Evolutionary conservation across 2,329 filamentous ascomycete genomes (phyloP), one percentile per base, ranked within the genome.

Genomic region (Pyricularia sp.): DNA sequence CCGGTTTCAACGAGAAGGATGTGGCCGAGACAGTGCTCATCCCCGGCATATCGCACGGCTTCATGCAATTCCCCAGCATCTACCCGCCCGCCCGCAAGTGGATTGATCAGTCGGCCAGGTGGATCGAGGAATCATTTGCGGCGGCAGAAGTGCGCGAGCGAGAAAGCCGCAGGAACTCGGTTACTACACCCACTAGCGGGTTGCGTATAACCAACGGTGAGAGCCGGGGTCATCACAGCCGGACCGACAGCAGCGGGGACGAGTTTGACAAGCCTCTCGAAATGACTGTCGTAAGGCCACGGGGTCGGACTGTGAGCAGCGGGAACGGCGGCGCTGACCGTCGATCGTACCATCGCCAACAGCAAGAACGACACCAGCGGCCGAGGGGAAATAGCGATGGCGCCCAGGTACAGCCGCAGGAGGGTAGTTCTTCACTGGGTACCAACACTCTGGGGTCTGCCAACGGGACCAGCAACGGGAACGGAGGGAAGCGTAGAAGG

Each of bases 61-160:
- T 99, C 75, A 77, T 97, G 70, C 93, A 97, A 72, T 96, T 99
- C 72, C 91, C 91, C 0, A 82, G 85, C 0, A 80, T 97, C 3
- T 99, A 96, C 70, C 92, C 92, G 0, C 91, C 94, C 9, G 93
- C 90, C 1, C 96, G 92, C 90, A 89, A 88, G 71, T 88, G 96
- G 72, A 90, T 97, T 70, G 85, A 89, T 68, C 84, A 88, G 40
- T 90, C 89, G 68, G 88, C 86, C 0, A 78, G 81, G 19, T 97
- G 93, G 93, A 92, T 97, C 69, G 82, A 88, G 61, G 87, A 92
- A 31, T 82, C 92, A 0, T 93, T 96, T 62, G 76, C 76, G 65
- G 79, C 75, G 44, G 84, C 79, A 2, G 79, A 83, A 61, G 75
- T 71, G 63, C 75, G 74, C 30, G 75, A 73, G 22, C n/a, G 49